These are phyloP conservation scores for Ascochyta clinopodiicola DNA, from an alignment of 2,329 filamentous ascomycete species.

Conservation along the genomic window DNA sequence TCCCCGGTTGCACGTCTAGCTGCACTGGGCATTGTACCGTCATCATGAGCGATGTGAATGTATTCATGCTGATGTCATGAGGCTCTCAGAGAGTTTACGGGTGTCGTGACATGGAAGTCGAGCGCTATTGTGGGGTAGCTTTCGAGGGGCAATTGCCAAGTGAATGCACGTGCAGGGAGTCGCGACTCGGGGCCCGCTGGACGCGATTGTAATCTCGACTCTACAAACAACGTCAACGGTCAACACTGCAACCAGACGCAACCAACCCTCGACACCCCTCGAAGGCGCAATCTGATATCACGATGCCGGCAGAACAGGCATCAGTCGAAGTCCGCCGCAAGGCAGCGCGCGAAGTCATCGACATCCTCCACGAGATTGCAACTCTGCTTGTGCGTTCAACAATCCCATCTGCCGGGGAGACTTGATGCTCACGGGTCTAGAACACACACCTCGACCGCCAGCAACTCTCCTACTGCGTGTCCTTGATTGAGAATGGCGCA, in stretches of 20 bases:
- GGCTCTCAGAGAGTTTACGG: background rate
- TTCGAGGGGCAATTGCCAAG: constrained; percentile 13
- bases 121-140: background rate
- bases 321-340: constrained; percentile 65
- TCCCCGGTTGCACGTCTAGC: constrained; percentile 1
- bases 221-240: background rate
- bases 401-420: background rate
- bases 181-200: background rate
- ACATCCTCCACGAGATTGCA: constrained; percentile 84
- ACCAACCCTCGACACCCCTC: background rate
- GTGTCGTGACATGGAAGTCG: background rate
- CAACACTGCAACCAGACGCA: background rate
- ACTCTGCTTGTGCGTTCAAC: constrained; percentile 75
- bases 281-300: background rate
- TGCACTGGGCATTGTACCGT: background rate
- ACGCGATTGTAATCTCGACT: constrained; percentile 1
- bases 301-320: constrained; percentile 33
- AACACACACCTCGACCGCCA: constrained; percentile 93
- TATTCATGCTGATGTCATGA: constrained; percentile 5
- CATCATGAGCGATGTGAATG: background rate
- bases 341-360: constrained; percentile 79
- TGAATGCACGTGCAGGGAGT: constrained; percentile 12
- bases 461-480: constrained; percentile 92
- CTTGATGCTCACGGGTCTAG: constrained; percentile 55
- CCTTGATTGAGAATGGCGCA: constrained; percentile 94